Evolutionary conservation across 768 basidiomycete species (phyloP), one percentile per base, ranked within the genome.

Genomic region (Psilocybe azurescens): DNA sequence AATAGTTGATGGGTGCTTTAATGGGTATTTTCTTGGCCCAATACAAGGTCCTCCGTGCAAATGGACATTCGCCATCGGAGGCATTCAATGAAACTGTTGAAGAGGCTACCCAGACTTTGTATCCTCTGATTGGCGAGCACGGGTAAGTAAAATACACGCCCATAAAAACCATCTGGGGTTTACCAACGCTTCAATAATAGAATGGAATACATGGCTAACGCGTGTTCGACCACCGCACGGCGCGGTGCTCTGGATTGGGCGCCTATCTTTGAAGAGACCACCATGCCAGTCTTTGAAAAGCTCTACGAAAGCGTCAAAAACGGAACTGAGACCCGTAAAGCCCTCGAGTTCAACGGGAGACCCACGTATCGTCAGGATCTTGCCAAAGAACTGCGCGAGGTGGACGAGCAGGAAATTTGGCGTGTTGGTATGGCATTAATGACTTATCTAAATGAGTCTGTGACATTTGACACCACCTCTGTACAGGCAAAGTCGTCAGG

Each of bases 1-100:
- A 64, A 28, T 74, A 94, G 93, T 86, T 97, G 72, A 98, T 97
- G 95, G 95, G 95, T 72, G 95, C 89, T 72, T 97, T 98, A 72
- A 94, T 99, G 90, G 97, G 97, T 68, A 86, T 99, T 74, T 99
- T 99, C 93, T 84, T 95, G 69, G 97, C 97, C 41, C 97, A 99
- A 79, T 99, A 99, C 87, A 89, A 95, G 85, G 91, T 97, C 61
- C 91, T 97, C 71, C 94, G 95, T 73, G 91, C 90, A 73, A 97
- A 97, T 74, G 95, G 95, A 58, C 97, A 99, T 86, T 81, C 88
- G 3, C 97, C 97, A 56, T 99, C 96, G 44, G 97, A 99, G 76
- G 96, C 96, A 50, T 99, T 99, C 89, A 99, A 99, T 79, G 97
- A 99, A 84, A 99, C 97, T 62, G 97, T 99, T 64, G 97, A 99